phyloP scores from a whole-genome alignment of 2,329 filamentous ascomycete genomes.

The Phyllosticta citribraziliensis region DNA sequence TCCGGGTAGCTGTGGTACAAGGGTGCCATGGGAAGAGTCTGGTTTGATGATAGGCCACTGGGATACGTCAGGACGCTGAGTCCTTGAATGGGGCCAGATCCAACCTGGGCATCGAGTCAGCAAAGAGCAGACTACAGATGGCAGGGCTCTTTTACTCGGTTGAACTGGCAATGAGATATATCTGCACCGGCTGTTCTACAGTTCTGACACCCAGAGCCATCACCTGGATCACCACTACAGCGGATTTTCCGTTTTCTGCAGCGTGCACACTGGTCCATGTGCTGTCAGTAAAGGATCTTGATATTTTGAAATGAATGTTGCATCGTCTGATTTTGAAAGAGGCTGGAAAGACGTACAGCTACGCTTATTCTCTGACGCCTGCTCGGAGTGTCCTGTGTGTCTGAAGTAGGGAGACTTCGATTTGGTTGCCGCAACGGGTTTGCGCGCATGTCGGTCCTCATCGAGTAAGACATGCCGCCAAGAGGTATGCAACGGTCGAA shows the following conservation, averaged over 20 bases:
- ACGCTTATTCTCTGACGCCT: conserved; percentile 38
- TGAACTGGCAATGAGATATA: conserved; percentile 57
- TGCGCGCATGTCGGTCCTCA: conserved; percentile 3
- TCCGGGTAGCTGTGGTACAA: not conserved
- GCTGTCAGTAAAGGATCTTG: not conserved
- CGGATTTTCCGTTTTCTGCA: conserved; percentile 92
- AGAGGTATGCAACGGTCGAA: conserved; percentile 7
- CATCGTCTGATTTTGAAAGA: not conserved
- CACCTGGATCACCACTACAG: conserved; percentile 75
- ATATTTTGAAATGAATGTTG: not conserved
- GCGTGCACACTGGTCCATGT: conserved; percentile 58
- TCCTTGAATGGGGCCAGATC: not conserved
- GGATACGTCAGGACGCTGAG: not conserved
- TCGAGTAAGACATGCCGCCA: conserved; percentile 1
- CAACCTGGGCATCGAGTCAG: conserved; percentile 3
- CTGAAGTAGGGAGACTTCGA: conserved; percentile 9
- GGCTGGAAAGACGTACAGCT: conserved; percentile 21
- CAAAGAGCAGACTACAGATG: not conserved
- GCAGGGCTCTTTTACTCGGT: conserved; percentile 51
- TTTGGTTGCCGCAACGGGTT: conserved; percentile 5
- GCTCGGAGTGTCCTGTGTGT: conserved; percentile 21
- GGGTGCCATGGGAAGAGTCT: not conserved
- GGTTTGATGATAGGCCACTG: not conserved
- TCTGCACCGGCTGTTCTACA: conserved; percentile 66
- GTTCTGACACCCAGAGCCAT: conserved; percentile 69